Conservation (phyloP, 495 filamentous ascomycete genomes). For the Darksidea phi region DNA sequence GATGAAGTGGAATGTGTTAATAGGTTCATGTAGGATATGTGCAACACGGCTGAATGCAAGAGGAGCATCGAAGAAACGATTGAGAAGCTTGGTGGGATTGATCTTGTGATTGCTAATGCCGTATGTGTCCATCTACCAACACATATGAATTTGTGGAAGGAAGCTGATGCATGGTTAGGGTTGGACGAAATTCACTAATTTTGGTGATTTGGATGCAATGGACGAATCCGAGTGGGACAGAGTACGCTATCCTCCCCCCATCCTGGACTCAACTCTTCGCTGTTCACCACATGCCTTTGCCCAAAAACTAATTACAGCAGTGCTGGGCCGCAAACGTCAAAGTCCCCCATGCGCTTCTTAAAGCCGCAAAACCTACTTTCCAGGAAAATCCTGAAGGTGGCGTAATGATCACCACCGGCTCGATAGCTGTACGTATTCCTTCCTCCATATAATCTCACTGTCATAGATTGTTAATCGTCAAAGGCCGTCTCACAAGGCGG, state of each 20-base stretch:
- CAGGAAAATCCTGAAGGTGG: conserved; percentile 69
- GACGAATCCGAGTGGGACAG: conserved; percentile 69
- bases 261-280: not conserved
- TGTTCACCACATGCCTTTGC: too few species aligned
- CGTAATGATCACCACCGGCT: conserved; percentile 66
- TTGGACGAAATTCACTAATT: conserved; percentile 64
- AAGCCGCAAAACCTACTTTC: conserved; percentile 62
- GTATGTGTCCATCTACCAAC: conserved; percentile 45
- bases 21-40: conserved; percentile 53
- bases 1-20: not conserved
- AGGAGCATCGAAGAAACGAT: conserved; percentile 56
- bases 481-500: conserved; percentile 53
- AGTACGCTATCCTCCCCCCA: conserved; percentile 40
- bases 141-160: not conserved
- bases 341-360: conserved; percentile 61
- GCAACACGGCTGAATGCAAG: conserved; percentile 55
- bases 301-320: conserved; percentile 27
- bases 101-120: conserved; percentile 70
- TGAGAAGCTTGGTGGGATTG: conserved; percentile 62
- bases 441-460: not conserved
- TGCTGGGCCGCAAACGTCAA: conserved; percentile 72
- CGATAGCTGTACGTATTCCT: conserved; percentile 50
- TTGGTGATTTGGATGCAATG: conserved; percentile 63
- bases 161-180: conserved; percentile 47
- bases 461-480: not conserved